phyloP scores from a whole-genome alignment of 192 early-diverging fungal genomes.

The Coemansia erecta region DNA sequence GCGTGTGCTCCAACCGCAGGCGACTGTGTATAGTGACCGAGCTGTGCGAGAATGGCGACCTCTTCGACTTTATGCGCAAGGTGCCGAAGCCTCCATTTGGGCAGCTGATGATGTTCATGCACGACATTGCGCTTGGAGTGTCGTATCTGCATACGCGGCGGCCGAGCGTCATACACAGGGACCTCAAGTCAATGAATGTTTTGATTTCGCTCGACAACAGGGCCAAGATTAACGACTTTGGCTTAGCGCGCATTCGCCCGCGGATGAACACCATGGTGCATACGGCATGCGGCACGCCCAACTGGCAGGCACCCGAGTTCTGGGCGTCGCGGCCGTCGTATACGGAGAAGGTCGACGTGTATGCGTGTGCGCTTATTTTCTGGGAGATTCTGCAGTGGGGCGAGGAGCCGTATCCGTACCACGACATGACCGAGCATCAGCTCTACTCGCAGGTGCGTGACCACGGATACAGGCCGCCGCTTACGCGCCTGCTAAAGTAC shows the following conservation, averaged over 20 bases:
- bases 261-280: conserved; percentile 67
- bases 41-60: conserved; percentile 70
- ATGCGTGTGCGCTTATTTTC: conserved; percentile 73
- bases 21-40: conserved; percentile 74
- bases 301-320: conserved; percentile 81
- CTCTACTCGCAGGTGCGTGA: conserved; percentile 63
- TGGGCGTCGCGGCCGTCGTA: conserved; percentile 69
- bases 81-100: conserved; percentile 61
- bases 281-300: conserved; percentile 76
- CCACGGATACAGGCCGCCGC: conserved; percentile 58
- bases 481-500: conserved; percentile 58
- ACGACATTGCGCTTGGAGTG: conserved; percentile 71
- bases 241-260: conserved; percentile 71
- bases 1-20: conserved; percentile 64
- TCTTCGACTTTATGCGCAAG: conserved; percentile 71
- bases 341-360: conserved; percentile 70
- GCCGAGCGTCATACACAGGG: conserved; percentile 73
- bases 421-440: conserved; percentile 64
- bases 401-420: conserved; percentile 67
- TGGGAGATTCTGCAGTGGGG: conserved; percentile 80
- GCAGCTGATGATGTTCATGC: conserved; percentile 73
- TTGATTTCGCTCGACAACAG: conserved; percentile 59
- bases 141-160: conserved; percentile 70
- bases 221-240: conserved; percentile 81
- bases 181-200: conserved; percentile 78